Percentiles rank a stretch among this genome's conserved stretches.
Evolutionary conservation across 176 grass and related monocot species (phyloP).

Genomic region (Avena insularis): DNA sequence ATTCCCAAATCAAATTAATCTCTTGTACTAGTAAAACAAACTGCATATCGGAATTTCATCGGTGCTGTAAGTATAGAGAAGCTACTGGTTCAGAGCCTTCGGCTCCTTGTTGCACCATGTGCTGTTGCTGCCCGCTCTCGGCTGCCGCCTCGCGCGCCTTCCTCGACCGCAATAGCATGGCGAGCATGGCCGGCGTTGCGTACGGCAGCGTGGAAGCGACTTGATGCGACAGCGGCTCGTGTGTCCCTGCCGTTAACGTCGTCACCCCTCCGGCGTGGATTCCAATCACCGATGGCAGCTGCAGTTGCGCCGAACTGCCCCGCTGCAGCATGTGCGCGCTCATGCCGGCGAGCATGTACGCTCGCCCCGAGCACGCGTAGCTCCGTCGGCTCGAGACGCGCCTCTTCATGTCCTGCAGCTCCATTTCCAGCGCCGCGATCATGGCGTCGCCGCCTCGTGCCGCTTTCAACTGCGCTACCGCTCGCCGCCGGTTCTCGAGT

Average conservation of each 20-base stretch:
- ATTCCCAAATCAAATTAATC: neutral
- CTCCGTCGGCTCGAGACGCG: slow-evolving; percentile 21
- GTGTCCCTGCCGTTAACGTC: neutral
- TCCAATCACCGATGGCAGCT: slow-evolving; percentile 6
- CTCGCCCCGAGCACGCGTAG: slow-evolving; percentile 34
- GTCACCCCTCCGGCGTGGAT: neutral
- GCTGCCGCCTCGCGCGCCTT: neutral
- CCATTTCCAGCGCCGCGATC: neutral
- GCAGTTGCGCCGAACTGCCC: neutral
- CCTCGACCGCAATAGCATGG: slow-evolving; percentile 17
- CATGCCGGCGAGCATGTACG: slow-evolving; percentile 42
- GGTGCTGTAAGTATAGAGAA: neutral
- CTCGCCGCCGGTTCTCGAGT: slow-evolving; percentile 34
- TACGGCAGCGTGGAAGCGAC: neutral
- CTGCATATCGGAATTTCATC: neutral
- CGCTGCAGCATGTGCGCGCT: slow-evolving; percentile 49
- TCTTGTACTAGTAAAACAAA: neutral
- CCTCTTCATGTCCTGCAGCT: slow-evolving; percentile 30
- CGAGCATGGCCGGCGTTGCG: slow-evolving; percentile 26
- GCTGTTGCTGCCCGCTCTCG: neutral
- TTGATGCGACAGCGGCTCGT: neutral
- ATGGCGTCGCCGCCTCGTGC: slow-evolving; percentile 25
- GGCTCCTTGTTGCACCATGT: neutral
- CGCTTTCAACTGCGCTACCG: slow-evolving; percentile 39
- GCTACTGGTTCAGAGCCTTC: neutral